Percentiles rank a stretch among this genome's conserved stretches.
These are phyloP conservation scores for Xylaria sp. DNA, from an alignment of 2,329 filamentous ascomycete genomes.

Conservation along the genomic window DNA sequence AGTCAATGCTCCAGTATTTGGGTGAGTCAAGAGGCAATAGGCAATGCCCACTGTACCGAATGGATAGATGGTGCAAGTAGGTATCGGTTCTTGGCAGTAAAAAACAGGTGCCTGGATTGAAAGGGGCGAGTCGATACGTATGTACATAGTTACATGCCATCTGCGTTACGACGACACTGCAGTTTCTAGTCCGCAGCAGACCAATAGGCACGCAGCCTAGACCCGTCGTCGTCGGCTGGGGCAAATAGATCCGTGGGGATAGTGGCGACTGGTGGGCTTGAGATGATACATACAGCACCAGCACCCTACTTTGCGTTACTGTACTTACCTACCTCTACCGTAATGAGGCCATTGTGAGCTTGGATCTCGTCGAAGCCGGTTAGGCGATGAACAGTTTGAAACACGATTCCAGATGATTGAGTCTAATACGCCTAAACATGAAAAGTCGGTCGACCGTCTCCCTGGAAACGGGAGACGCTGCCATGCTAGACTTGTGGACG, in stretches of 20 bases:
- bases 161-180: constrained; percentile 35
- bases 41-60: not conserved
- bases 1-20: not conserved
- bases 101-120: constrained; percentile 30
- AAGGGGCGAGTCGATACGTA: constrained; percentile 31
- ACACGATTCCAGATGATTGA: constrained; percentile 28
- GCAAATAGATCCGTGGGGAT: constrained; percentile 33
- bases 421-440: constrained; percentile 18
- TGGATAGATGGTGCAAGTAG: not conserved
- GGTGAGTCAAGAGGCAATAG: constrained; percentile 14
- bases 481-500: constrained; percentile 12
- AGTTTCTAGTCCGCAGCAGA: constrained; percentile 30
- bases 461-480: constrained; percentile 37
- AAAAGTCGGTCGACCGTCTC: constrained; percentile 45
- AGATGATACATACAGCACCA: constrained; percentile 3
- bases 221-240: constrained; percentile 23
- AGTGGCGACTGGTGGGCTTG: constrained; percentile 32
- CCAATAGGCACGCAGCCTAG: constrained; percentile 33
- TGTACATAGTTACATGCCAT: not conserved
- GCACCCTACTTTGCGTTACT: too few relatives aligned
- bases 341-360: constrained; percentile 13
- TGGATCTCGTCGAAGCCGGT: constrained; percentile 1
- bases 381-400: constrained; percentile 22
- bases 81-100: constrained; percentile 18
- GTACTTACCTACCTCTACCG: not conserved